These are phyloP conservation scores for Lactifluus piperatus DNA, from an alignment of 768 basidiomycete species.

Conservation along the genomic window DNA sequence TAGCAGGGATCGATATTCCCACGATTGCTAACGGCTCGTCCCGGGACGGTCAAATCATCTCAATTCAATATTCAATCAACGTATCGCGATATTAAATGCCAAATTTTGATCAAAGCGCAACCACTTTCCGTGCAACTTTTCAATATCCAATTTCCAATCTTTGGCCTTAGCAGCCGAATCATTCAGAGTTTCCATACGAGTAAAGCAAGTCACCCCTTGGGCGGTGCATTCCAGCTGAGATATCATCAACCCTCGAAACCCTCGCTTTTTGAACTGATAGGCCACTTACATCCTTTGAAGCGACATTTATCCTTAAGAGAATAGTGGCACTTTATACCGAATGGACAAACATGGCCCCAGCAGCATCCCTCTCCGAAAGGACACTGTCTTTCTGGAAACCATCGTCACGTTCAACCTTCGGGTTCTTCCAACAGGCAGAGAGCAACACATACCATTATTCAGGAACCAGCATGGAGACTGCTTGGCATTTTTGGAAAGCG, in stretches of 20 bases:
- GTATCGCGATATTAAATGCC: not conserved
- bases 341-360: constrained; percentile 80
- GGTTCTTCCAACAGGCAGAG: not conserved
- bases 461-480: constrained; percentile 82
- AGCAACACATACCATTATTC: constrained; percentile 52
- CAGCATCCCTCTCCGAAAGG: constrained; percentile 72
- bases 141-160: not conserved
- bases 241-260: not conserved
- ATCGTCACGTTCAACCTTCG: not conserved
- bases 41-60: not conserved
- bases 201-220: constrained; percentile 8
- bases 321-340: constrained; percentile 48
- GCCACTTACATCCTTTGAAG: constrained; percentile 63
- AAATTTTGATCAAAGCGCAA: not conserved
- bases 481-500: constrained; percentile 68
- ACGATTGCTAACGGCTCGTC: constrained; percentile 31
- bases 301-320: constrained; percentile 76
- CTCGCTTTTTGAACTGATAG: not conserved
- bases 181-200: not conserved
- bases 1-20: constrained; percentile 59
- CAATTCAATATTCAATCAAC: constrained; percentile 12
- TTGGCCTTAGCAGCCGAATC: not conserved
- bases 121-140: not conserved
- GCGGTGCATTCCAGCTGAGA: constrained; percentile 36
- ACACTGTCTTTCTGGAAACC: constrained; percentile 49